These are phyloP conservation scores for Schwanniomyces polymorphus DNA, from an alignment of 805 yeast species.

Conservation along the genomic window DNA sequence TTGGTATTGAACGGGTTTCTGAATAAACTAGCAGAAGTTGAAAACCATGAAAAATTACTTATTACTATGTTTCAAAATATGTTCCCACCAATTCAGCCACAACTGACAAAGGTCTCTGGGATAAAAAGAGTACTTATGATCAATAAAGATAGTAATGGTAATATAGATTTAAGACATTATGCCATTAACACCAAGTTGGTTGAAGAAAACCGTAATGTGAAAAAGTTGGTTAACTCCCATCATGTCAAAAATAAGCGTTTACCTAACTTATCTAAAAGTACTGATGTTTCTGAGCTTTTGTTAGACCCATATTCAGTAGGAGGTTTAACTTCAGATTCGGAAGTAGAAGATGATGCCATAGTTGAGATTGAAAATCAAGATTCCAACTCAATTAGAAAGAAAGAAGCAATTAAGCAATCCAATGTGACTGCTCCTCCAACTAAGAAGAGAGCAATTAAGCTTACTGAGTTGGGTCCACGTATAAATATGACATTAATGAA, in stretches of 20 bases:
- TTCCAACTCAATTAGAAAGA: conserved; percentile 17
- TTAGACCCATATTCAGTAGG: conserved; percentile 82
- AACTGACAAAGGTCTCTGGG: conserved; percentile 65
- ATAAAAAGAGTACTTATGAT: conserved; percentile 86
- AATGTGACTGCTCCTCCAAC: conserved; percentile 22
- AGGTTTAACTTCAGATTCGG: conserved; percentile 86
- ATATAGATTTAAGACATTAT: conserved; percentile 85
- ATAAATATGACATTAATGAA: conserved; percentile 72
- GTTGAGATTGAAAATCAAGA: conserved; percentile 53
- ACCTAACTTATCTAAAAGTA: conserved; percentile 67
- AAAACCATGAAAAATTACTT: conserved; percentile 73
- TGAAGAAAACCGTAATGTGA: conserved; percentile 71
- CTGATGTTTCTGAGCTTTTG: conserved; percentile 80
- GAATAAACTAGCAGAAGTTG: conserved; percentile 60
- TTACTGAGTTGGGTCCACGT: conserved; percentile 93
- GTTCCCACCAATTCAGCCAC: conserved; percentile 94
- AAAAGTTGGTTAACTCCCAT: conserved; percentile 65
- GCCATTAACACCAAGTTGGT: conserved; percentile 84
- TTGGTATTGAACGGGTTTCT: conserved; percentile 89
- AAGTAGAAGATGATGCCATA: conserved; percentile 86
- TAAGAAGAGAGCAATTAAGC: conserved; percentile 79
- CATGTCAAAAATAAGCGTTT: conserved; percentile 58
- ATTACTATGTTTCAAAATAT: conserved; percentile 92
- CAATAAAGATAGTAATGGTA: conserved; percentile 68
- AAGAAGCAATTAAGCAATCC: conserved; percentile 17